A percentile compares a stretch with the other conserved stretches of the same genome.
phyloP scores from a whole-genome alignment of 225 moss, liverwort and hornwort genomes.

The Antitrichia curtipendula region DNA sequence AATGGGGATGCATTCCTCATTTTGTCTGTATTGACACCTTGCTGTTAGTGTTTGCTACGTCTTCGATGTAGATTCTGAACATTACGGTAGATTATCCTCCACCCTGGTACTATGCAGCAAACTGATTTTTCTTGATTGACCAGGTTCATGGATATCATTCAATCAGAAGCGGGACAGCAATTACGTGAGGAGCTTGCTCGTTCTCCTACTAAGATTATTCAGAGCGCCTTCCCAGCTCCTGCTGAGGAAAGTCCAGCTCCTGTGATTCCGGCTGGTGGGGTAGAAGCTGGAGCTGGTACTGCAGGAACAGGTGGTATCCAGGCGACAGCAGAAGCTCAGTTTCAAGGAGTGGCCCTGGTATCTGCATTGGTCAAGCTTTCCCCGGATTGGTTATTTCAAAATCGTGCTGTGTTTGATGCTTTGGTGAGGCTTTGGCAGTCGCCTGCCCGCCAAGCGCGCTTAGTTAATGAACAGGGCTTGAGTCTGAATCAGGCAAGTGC shows the following conservation, averaged over 20 bases:
- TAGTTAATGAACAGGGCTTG: constrained; percentile 81
- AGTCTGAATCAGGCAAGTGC: constrained; percentile 75
- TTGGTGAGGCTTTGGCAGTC: constrained; percentile 95
- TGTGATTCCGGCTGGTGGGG: constrained; percentile 29
- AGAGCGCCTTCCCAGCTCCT: constrained; percentile 52
- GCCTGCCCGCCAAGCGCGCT: constrained; percentile 63
- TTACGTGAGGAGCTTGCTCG: constrained; percentile 93
- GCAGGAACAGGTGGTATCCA: constrained; percentile 40
- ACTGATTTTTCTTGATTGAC: neutral
- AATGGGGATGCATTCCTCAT: neutral
- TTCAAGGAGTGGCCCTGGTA: constrained; percentile 92
- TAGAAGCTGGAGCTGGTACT: constrained; percentile 49
- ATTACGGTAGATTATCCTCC: neutral
- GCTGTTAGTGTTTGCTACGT: neutral
- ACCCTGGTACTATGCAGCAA: neutral
- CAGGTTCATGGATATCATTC: constrained; percentile 95
- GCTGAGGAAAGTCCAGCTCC: constrained; percentile 43
- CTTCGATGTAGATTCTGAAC: neutral
- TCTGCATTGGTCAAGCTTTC: constrained; percentile 82
- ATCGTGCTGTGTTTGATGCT: constrained; percentile 88
- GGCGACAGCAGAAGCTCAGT: constrained; percentile 77
- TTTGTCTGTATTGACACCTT: neutral
- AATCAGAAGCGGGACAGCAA: constrained; percentile 80
- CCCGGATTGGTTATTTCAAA: constrained; percentile 79
- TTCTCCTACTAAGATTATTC: constrained; percentile 74